A percentile compares a stretch with the other conserved stretches of the same genome.
phyloP scores from a whole-genome alignment of 2,329 filamentous ascomycete genomes.

The Arthrobotrys entomopaga region DNA sequence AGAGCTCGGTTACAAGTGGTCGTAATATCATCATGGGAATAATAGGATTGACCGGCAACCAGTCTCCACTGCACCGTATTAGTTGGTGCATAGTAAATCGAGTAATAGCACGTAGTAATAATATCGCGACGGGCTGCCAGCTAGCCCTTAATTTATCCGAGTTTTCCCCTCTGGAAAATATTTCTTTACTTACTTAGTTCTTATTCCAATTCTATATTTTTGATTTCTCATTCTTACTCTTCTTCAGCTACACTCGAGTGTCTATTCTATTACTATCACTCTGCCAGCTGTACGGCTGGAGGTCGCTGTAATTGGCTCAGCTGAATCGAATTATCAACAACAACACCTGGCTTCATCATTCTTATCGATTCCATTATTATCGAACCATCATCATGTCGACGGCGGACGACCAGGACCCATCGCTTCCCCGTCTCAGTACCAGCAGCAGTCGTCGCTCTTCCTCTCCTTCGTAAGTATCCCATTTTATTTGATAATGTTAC shows the following conservation, averaged over 20 bases:
- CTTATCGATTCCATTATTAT: background rate
- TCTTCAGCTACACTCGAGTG: too few relatives aligned
- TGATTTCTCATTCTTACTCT: too few relatives aligned
- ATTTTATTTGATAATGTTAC: background rate
- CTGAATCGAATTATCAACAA: too few relatives aligned
- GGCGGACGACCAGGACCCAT: conserved; percentile 15
- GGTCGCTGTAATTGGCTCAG: background rate
- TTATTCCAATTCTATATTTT: too few relatives aligned
- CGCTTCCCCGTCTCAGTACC: conserved; percentile 19
- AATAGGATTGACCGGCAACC: too few relatives aligned
- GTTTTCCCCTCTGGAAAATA: background rate
- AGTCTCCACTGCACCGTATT: too few relatives aligned
- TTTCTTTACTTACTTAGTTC: background rate
- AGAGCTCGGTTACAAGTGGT: too few relatives aligned
- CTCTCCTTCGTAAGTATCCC: conserved; percentile 28
- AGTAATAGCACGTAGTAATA: background rate
- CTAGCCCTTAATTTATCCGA: background rate
- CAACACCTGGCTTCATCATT: conserved; percentile 13
- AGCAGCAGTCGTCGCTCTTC: conserved; percentile 28
- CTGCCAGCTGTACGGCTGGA: background rate
- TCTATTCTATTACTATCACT: too few relatives aligned
- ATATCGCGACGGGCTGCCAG: background rate
- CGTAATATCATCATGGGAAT: too few relatives aligned
- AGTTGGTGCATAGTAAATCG: too few relatives aligned
- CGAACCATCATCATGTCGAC: conserved; percentile 2